Conservation (phyloP, 805 yeast genomes). For the Teunomyces panamensis region DNA sequence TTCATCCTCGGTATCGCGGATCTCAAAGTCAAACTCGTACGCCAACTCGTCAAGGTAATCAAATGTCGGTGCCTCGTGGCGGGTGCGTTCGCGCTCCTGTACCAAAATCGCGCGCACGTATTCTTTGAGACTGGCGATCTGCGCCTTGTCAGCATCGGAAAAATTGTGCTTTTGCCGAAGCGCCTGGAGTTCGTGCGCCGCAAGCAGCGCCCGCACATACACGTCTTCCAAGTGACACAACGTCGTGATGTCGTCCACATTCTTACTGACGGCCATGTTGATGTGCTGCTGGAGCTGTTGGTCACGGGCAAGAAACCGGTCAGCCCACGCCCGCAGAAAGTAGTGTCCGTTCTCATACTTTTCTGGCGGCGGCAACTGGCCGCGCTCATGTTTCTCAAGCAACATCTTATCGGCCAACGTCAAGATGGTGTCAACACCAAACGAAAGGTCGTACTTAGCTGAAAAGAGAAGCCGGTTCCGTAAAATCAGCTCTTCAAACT, state of each 20-base stretch:
- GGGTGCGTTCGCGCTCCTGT: background rate
- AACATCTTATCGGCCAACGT: slow-evolving; percentile 4
- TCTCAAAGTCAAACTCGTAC: slow-evolving; percentile 1
- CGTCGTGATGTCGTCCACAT: background rate
- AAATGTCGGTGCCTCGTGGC: background rate
- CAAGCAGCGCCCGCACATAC: background rate
- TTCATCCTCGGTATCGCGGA: background rate
- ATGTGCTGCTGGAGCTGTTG: background rate
- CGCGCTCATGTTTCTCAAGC: background rate
- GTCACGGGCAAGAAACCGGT: background rate
- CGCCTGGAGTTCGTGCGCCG: background rate
- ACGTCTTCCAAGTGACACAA: slow-evolving; percentile 1
- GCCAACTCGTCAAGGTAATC: slow-evolving; percentile 1
- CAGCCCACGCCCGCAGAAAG: background rate
- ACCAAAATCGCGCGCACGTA: background rate
- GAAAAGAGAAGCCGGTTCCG: background rate
- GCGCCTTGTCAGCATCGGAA: background rate
- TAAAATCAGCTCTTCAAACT: background rate
- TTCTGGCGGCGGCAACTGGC: background rate
- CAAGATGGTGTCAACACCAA: background rate
- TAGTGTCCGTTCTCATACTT: slow-evolving; percentile 1
- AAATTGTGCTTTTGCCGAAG: background rate
- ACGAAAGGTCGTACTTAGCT: background rate
- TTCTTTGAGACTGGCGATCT: background rate
- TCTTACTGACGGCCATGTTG: background rate